A percentile compares a stretch with the other conserved stretches of the same genome.
phyloP scores from a whole-genome alignment of 2,329 filamentous ascomycete species.

The Dothidotthia symphoricarpi region DNA sequence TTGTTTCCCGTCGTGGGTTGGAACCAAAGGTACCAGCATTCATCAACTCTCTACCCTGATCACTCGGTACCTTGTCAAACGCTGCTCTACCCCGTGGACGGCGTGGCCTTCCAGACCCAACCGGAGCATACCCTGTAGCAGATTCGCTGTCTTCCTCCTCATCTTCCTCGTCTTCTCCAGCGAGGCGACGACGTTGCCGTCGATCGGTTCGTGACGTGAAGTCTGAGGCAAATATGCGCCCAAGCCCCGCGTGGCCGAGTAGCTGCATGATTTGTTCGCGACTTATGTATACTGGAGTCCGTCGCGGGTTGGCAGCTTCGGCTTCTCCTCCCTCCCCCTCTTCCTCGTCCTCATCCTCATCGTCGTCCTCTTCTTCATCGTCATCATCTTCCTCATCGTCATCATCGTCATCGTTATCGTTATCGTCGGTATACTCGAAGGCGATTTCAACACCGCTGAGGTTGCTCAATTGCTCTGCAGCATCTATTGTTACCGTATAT shows the following conservation, averaged over 20 bases:
- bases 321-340: slow-evolving; percentile 24
- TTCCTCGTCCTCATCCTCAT: slow-evolving; percentile 29
- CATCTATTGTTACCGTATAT: slow-evolving; percentile 27
- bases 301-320: slow-evolving; percentile 1
- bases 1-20: slow-evolving; percentile 54
- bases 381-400: slow-evolving; percentile 28
- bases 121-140: slow-evolving; percentile 39
- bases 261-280: slow-evolving; percentile 55
- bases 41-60: slow-evolving; percentile 76
- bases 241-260: slow-evolving; percentile 54
- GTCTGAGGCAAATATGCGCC: slow-evolving; percentile 49
- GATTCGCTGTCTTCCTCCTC: slow-evolving; percentile 43
- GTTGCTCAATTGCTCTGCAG: slow-evolving; percentile 44
- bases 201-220: slow-evolving; percentile 19
- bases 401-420: slow-evolving; percentile 37
- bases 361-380: slow-evolving; percentile 35
- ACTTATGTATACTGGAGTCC: slow-evolving; percentile 43
- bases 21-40: slow-evolving; percentile 75
- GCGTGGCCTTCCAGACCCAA: slow-evolving; percentile 34
- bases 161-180: slow-evolving; percentile 40
- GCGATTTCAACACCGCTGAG: slow-evolving; percentile 45
- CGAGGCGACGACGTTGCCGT: slow-evolving; percentile 21
- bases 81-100: slow-evolving; percentile 49
- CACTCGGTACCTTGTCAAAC: slow-evolving; percentile 83
- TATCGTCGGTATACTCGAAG: slow-evolving; percentile 42